Base-by-base conservation (phyloP, 2,329 filamentous ascomycete species). In the Fusarium cyanostomum region DNA sequence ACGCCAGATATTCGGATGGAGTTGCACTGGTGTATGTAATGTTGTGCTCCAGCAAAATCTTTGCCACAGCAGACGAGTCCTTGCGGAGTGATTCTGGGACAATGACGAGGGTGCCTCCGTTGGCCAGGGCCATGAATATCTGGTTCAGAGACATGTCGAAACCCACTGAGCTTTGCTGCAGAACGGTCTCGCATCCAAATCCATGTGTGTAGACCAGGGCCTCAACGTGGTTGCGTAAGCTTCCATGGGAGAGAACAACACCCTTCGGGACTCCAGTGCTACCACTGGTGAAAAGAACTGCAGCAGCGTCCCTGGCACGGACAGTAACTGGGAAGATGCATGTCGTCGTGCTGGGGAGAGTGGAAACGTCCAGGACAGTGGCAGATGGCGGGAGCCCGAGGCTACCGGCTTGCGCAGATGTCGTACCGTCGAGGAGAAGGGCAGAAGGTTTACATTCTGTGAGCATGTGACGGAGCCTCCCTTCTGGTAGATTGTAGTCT, bases 241-340 rank as follows among this genome's bases (percentile, higher is more conserved):
- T 68, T 1, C 28, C 44, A 41, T 79, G 75, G 1, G 35, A 53
- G 7, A 80, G 55, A 1, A 72, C 28, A 13, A 82, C 73, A 3
- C 79, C 79, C 67, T 82, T 83, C 2, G 81, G 80, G 0, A 42
- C 67, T 31, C 75, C 71, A 12, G 76, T 73, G 6, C 68, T 67
- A 35, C 74, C 68, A 45, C 73, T 72, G 27, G 71, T 72, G 67
- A 27, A 43, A 7, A 43, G 26, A 15, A 43, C 7, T 28, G 12
- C 10, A 24, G 26, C 33, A 7, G 33, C 3, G n/a, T 35, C 33
- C 12, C 7, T 35, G n/a, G 33, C 5, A 13, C 15, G 28, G 3
- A 13, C 28, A 9, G 9, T 9, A 31, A 31, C 28, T 9, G 28
- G 28, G 28, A 31, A 31, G 28, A 11, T 31, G 8, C n/a, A n/a